A percentile compares a stretch with the other conserved stretches of the same genome.
phyloP scores from a whole-genome alignment of 306 rosid species.

The Carpinus fangiana region DNA sequence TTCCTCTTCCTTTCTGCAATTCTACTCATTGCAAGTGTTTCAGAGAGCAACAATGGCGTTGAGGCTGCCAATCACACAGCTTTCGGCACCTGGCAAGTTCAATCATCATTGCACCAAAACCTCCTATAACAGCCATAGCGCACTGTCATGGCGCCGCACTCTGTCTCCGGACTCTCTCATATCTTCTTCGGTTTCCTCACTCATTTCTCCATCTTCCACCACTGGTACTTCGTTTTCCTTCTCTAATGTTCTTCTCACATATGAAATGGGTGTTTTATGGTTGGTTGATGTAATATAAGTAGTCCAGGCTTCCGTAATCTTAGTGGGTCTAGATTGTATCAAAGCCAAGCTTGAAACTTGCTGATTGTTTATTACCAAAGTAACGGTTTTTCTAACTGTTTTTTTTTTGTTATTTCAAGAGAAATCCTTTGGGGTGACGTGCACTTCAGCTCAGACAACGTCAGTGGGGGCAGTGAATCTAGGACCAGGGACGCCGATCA shows the following conservation, averaged over 20 bases:
- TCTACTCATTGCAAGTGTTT: background rate
- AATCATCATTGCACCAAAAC: slow-evolving; percentile 13
- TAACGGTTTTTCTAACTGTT: background rate
- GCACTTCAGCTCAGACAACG: slow-evolving; percentile 36
- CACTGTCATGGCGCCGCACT: slow-evolving; percentile 50
- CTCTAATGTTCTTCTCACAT: background rate
- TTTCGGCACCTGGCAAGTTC: slow-evolving; percentile 34
- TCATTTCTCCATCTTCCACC: slow-evolving; percentile 26
- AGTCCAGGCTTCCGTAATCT: no score
- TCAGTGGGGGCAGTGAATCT: slow-evolving; percentile 50
- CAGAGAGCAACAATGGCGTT: slow-evolving; percentile 50
- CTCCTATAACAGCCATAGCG: background rate
- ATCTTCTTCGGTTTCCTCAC: slow-evolving; percentile 16
- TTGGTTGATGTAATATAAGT: no score
- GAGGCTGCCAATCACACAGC: slow-evolving; percentile 48
- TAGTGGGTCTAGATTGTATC: no score
- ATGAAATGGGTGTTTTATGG: background rate
- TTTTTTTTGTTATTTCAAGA: slow-evolving; percentile 24
- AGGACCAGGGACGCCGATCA: slow-evolving; percentile 71
- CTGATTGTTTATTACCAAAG: no score
- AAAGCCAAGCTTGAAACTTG: no score
- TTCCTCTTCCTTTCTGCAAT: no score
- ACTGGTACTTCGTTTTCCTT: slow-evolving; percentile 23
- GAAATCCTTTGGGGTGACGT: slow-evolving; percentile 29
- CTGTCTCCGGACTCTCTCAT: slow-evolving; percentile 37